These are phyloP conservation scores for Paecilomyces variotii DNA, from an alignment of 2,329 filamentous ascomycete genomes.

Conservation along the genomic window DNA sequence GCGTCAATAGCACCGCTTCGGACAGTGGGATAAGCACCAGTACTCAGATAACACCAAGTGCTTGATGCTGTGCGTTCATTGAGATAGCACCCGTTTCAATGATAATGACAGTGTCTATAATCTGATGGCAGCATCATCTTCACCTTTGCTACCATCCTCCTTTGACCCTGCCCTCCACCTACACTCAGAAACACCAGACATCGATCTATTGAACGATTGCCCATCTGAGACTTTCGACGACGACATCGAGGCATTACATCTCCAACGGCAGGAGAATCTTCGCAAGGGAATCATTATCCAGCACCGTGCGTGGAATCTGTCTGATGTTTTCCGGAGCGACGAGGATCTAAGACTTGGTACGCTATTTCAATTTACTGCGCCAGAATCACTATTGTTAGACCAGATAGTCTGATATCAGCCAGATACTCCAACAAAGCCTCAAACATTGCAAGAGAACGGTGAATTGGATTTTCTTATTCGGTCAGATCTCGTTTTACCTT, in stretches of 20 bases:
- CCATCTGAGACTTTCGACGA: slow-evolving; percentile 30
- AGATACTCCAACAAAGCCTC: slow-evolving; percentile 32
- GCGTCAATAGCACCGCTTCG: background rate
- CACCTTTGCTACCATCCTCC: slow-evolving; percentile 35
- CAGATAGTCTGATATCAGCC: slow-evolving; percentile 2
- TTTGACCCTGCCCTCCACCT: slow-evolving; percentile 45
- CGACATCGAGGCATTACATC: slow-evolving; percentile 32
- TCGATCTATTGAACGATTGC: slow-evolving; percentile 10
- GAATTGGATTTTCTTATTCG: slow-evolving; percentile 8
- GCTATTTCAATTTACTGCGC: background rate
- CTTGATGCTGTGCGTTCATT: background rate
- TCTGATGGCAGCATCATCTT: slow-evolving; percentile 16
- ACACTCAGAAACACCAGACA: slow-evolving; percentile 35
- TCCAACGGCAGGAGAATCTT: slow-evolving; percentile 23
- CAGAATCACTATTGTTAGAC: background rate
- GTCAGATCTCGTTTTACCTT: slow-evolving; percentile 16
- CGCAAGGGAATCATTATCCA: slow-evolving; percentile 35
- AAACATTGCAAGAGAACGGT: slow-evolving; percentile 6
- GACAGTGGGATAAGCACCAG: background rate
- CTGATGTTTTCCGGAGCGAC: slow-evolving; percentile 36
- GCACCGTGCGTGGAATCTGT: slow-evolving; percentile 34
- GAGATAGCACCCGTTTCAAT: background rate
- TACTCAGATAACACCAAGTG: background rate
- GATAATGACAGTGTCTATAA: background rate
- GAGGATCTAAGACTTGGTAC: slow-evolving; percentile 31